A percentile compares a stretch with the other conserved stretches of the same genome.
Evolutionary conservation across 2,329 filamentous ascomycete species (phyloP).

Genomic region (Xylaria sp.): DNA sequence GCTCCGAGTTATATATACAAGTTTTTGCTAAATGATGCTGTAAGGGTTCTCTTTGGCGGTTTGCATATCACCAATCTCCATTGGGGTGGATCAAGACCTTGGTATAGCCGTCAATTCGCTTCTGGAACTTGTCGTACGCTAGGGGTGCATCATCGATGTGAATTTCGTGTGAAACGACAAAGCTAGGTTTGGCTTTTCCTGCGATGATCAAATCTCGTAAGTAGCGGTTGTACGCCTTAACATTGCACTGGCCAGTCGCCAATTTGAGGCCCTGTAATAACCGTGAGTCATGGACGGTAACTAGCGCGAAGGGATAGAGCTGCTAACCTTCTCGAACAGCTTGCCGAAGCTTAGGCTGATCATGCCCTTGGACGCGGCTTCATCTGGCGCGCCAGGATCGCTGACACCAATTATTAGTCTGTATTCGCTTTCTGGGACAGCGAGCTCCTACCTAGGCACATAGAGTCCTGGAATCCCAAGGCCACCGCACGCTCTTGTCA

Average conservation of each 20-base stretch:
- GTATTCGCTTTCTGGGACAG: background rate
- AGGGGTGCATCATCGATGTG: constrained; percentile 4
- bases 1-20: background rate
- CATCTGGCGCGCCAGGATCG: constrained; percentile 11
- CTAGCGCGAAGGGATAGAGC: background rate
- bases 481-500: constrained; percentile 13
- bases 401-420: background rate
- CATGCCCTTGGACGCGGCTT: constrained; percentile 8
- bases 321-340: constrained; percentile 14
- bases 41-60: background rate
- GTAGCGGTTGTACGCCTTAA: constrained; percentile 20
- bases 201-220: constrained; percentile 18
- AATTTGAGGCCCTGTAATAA: constrained; percentile 4
- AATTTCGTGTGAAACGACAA: constrained; percentile 20
- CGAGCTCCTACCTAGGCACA: constrained; percentile 6
- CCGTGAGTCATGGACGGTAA: background rate
- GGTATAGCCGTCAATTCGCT: constrained; percentile 12
- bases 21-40: background rate
- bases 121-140: constrained; percentile 20
- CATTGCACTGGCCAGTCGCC: constrained; percentile 15
- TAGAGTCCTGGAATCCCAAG: constrained; percentile 12
- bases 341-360: constrained; percentile 16
- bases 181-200: constrained; percentile 16
- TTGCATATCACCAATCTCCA: background rate
- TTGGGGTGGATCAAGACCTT: constrained; percentile 21